A percentile compares a stretch with the other conserved stretches of the same genome.
These are phyloP conservation scores for Trichoderma asperelloides DNA, from an alignment of 495 filamentous ascomycete genomes.

Conservation along the genomic window DNA sequence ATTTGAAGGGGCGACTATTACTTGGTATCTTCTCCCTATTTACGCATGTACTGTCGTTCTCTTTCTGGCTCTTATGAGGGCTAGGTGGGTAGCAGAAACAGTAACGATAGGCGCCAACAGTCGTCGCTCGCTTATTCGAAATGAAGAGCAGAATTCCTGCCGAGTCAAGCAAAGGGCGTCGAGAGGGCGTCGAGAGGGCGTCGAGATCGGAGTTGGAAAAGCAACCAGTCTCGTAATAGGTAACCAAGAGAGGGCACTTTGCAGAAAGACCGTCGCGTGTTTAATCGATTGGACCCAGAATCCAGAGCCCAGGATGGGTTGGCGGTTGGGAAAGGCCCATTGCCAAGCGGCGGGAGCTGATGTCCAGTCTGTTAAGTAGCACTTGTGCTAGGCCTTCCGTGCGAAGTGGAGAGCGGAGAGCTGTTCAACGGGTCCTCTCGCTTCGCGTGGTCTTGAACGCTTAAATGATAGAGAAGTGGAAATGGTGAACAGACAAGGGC, in stretches of 20 bases:
- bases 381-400: not conserved
- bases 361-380: not conserved
- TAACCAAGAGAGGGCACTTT: not conserved
- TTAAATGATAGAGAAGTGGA: not conserved
- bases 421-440: not conserved
- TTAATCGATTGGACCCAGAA: slow-evolving; percentile 3
- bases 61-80: too few relatives aligned
- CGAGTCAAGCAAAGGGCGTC: not conserved
- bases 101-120: not conserved
- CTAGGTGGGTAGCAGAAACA: not conserved
- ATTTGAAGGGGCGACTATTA: not conserved
- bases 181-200: not conserved
- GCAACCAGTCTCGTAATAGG: slow-evolving; percentile 4
- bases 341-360: not conserved
- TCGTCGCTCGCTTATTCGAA: not conserved
- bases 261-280: not conserved
- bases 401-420: not conserved
- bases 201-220: not conserved
- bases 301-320: not conserved
- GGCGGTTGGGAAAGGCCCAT: slow-evolving; percentile 4
- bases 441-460: not conserved
- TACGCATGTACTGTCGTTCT: too few relatives aligned
- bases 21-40: not conserved
- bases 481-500: not conserved
- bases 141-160: not conserved